phyloP scores from a whole-genome alignment of 2,329 filamentous ascomycete species.

The Colletotrichum eleusines region DNA sequence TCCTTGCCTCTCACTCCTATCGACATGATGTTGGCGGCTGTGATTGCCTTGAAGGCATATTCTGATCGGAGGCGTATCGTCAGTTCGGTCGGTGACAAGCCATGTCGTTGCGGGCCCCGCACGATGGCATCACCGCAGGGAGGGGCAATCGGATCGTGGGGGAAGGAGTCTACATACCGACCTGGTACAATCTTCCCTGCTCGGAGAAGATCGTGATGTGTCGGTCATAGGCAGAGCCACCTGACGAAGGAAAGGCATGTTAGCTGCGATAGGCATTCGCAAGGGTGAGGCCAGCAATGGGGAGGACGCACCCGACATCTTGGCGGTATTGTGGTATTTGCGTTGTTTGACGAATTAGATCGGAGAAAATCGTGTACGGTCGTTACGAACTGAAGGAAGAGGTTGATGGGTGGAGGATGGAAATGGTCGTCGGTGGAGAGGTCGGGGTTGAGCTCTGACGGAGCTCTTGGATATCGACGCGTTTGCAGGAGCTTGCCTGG shows the following conservation, averaged over 20 bases:
- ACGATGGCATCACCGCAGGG: constrained; percentile 38
- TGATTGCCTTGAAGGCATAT: constrained; percentile 99
- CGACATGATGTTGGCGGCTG: constrained; percentile 98
- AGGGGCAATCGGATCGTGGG: constrained; percentile 31
- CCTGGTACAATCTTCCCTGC: constrained; percentile 98
- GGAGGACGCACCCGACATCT: constrained; percentile 63
- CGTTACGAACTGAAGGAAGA: constrained; percentile 23
- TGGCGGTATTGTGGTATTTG: constrained; percentile 47
- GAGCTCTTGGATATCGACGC: constrained; percentile 50
- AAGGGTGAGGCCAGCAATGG: constrained; percentile 37
- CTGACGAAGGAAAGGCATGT: constrained; percentile 57
- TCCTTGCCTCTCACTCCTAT: constrained; percentile 96
- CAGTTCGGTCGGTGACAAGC: constrained; percentile 40
- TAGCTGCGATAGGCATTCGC: constrained; percentile 45
- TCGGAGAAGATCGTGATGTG: constrained; percentile 99
- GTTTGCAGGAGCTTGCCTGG: constrained; percentile 64
- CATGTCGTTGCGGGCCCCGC: constrained; percentile 27
- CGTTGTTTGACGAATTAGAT: constrained; percentile 14
- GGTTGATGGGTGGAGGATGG: constrained; percentile 45
- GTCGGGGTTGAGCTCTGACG: constrained; percentile 42
- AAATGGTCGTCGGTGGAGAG: constrained; percentile 31
- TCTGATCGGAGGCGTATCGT: constrained; percentile 67
- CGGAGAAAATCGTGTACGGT: constrained; percentile 44
- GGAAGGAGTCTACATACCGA: constrained; percentile 75
- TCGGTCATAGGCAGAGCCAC: constrained; percentile 92